Evolutionary conservation across 805 yeast genomes (phyloP).

Genomic region (Candida maesae): DNA sequence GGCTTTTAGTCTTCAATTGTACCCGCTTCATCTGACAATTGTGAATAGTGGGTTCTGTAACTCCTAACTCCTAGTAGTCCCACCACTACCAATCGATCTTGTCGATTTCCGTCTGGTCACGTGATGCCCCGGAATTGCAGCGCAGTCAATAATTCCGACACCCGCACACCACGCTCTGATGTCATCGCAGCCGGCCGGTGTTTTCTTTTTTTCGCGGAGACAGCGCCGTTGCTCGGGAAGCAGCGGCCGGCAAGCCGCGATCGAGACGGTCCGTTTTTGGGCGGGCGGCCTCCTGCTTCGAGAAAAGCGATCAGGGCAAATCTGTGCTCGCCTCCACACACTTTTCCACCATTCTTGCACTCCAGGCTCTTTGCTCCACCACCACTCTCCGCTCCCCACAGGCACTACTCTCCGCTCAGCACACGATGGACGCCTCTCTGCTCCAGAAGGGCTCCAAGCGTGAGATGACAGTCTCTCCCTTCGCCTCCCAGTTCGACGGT

Average conservation of each 20-base stretch:
- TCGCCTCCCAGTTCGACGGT: constrained; percentile 19
- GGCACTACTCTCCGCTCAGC: background rate
- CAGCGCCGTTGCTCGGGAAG: constrained; percentile 10
- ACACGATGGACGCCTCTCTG: constrained; percentile 3
- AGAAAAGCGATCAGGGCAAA: constrained; percentile 1
- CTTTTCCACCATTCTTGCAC: too few relatives aligned
- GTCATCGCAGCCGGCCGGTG: background rate
- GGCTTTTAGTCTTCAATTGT: too few relatives aligned
- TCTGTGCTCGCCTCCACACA: constrained; percentile 10
- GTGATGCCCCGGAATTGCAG: too few relatives aligned
- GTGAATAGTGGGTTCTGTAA: too few relatives aligned
- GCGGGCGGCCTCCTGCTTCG: constrained; percentile 1
- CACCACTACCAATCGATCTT: too few relatives aligned
- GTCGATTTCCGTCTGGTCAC: too few relatives aligned
- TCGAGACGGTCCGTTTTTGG: background rate
- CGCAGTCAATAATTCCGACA: too few relatives aligned
- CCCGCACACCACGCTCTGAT: constrained; percentile 3
- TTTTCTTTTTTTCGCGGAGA: constrained; percentile 2
- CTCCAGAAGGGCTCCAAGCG: constrained; percentile 10
- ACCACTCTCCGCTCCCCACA: background rate
- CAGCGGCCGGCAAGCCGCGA: constrained; percentile 5
- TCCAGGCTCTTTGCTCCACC: constrained; percentile 2
- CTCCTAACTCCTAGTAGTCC: too few relatives aligned
- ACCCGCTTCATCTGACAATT: too few relatives aligned
- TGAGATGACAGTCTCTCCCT: constrained; percentile 12